Conservation (phyloP, 176 grass and related monocot species). For the Lolium perenne region DNA sequence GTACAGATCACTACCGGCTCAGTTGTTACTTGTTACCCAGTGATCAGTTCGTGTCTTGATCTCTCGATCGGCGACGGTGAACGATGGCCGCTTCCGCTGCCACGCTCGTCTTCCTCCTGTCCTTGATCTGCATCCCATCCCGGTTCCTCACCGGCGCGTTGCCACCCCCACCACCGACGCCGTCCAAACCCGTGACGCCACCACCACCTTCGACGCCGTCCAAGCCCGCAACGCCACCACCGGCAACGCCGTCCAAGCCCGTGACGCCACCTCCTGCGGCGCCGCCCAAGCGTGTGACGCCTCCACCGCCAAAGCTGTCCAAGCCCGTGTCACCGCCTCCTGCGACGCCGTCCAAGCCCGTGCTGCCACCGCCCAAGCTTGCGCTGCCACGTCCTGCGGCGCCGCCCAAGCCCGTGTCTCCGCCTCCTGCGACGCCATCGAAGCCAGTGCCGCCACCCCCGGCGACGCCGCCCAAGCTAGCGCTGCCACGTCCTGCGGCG, state of each 20-base stretch:
- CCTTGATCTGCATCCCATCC: conserved; percentile 10
- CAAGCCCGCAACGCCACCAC: not conserved
- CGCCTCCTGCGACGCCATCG: not conserved
- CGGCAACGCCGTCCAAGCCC: not conserved
- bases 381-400: too few relatives aligned
- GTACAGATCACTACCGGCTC: not conserved
- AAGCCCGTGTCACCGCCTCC: not conserved
- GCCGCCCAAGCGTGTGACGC: not conserved
- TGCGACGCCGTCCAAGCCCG: not conserved
- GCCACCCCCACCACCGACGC: not conserved
- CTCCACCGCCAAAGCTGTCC: not conserved
- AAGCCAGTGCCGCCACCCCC: not conserved
- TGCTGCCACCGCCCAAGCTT: not conserved
- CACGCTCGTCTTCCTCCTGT: conserved; percentile 17
- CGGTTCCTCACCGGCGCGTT: conserved; percentile 19
- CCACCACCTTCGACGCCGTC: not conserved
- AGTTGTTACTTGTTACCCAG: not conserved
- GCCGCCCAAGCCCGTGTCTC: not conserved
- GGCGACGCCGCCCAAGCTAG: not conserved
- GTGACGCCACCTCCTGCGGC: not conserved
- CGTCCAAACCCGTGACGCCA: not conserved
- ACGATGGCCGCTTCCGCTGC: conserved; percentile 9
- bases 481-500: not conserved
- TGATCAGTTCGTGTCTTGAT: not conserved
- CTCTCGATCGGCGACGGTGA: not conserved